Evolutionary conservation across 2,329 filamentous ascomycete species (phyloP), one percentile per base, ranked within the genome.

Genomic region (Colletotrichum godetiae): DNA sequence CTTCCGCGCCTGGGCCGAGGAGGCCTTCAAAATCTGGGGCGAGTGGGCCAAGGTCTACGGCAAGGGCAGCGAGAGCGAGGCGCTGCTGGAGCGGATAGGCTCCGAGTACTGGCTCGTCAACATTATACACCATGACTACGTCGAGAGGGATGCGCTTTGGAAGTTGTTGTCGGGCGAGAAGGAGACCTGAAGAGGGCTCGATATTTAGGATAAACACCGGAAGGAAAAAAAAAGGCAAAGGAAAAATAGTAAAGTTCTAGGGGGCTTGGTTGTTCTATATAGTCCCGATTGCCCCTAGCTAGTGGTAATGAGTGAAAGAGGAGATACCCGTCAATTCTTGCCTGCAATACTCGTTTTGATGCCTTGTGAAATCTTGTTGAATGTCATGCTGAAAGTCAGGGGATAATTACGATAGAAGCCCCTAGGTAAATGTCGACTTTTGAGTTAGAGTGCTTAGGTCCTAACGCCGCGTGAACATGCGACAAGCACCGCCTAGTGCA

Each of bases 31-130:
- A 37, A 98, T 98, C 79, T 98, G 96, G 94, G 90, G 88, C 55
- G 97, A 98, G 85, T 99, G 97, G 97, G 92, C 93, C 74, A 89
- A 93, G 76, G 93, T 98, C 59, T 98, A 98, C 82, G 91, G 91
- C n/a, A 88, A 92, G 60, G 91, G 90, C 6, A 93, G 92, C 3
- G 87, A 90, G 64, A 95, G 92, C 72, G 92, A 92, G 77, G 90
- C 89, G 79, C 86, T 98, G 68, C 85, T 99, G 56, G 90, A 92
- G 74, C 81, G 85, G 6, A 87, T 93, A 46, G 89, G 91, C 79
- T 87, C 90, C 58, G 94, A 95, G 78, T 89, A 91, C 76, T 98
- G 95, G 93, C 85, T 99, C 77, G 95, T 98, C 56, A 98, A 98
- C 85, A 88, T 97, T 70, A 96, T 97, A 78, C 93, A 95, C 82